Evolutionary conservation across 257 asterid species (phyloP), one percentile per base, ranked within the genome.

Genomic region (Capsicum baccatum): DNA sequence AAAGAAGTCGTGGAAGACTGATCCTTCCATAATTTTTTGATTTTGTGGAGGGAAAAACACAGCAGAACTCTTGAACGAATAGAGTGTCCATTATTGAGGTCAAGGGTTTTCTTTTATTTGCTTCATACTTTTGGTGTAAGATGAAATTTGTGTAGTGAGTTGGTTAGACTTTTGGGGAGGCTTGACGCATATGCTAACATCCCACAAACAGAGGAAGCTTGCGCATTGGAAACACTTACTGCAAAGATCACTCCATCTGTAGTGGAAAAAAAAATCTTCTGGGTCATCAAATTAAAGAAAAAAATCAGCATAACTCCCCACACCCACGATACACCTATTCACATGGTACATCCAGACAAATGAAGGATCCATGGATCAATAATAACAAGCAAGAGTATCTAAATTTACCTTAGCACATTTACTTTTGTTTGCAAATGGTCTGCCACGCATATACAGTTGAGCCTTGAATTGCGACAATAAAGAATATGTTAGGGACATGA

Each of bases 401-500:
- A 39, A 6, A 68, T 37, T 68, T 68, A 68, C 54, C 78, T 15
- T 68, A 16, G 50, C 78, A 68, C 52, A 42, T 68, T 68, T 37
- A 8, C 78, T 68, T 26, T 37, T 37, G 78, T 68, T 68, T 21
- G 8, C 78, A 42, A 37, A 68, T 68, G 52, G 19, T 68, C 76
- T 37, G 52, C 76, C 76, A 14, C 3, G 3, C 52, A 68, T 68
- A 15, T 68, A 68, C 78, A 68, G 52, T 68, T 68, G 78, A 68
- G 78, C 78, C 78, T 68, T 68, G 78, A 63, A 68, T 37, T 68
- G 47, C 15, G 26, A 37, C 19, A 62, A 63, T 63, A 63, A 62
- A 44, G 78, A 37, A 68, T 68, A 68, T 14, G 78, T 68, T 68
- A 68, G 6, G 19, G 17, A 68, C 78, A 37, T 11, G 26, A 68